Evolutionary conservation across 1,284 basidiomycete species (phyloP).

Genomic region (Moesziomyces sp.): DNA sequence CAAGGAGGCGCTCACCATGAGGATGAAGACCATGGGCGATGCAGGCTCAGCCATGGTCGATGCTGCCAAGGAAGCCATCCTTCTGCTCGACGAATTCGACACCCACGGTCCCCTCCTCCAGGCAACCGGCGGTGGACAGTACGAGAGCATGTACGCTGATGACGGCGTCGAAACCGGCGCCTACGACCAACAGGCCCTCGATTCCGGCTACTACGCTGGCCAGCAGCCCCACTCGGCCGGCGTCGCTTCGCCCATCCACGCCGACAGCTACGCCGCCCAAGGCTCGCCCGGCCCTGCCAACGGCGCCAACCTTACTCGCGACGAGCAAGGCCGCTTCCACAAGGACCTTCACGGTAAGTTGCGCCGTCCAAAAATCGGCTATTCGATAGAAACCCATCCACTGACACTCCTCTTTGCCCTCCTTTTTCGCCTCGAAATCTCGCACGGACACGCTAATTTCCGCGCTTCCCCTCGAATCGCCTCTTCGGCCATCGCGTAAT

Average conservation of each 20-base stretch:
- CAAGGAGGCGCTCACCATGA: slow-evolving; percentile 69
- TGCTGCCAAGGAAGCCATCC: slow-evolving; percentile 66
- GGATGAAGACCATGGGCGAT: slow-evolving; percentile 69
- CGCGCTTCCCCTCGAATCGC: slow-evolving; percentile 4
- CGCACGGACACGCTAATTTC: slow-evolving; percentile 1
- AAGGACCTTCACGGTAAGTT: slow-evolving; percentile 46
- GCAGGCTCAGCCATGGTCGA: slow-evolving; percentile 68
- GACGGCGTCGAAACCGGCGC: slow-evolving; percentile 32
- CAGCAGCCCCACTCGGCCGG: slow-evolving; percentile 19
- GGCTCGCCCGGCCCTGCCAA: slow-evolving; percentile 31
- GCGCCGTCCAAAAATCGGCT: no score
- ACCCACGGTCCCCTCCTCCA: slow-evolving; percentile 57
- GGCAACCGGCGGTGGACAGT: slow-evolving; percentile 45
- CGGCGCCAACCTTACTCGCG: slow-evolving; percentile 32
- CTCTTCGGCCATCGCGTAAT: not conserved
- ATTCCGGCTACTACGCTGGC: slow-evolving; percentile 28
- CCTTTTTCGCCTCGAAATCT: no score
- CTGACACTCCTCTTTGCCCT: not conserved
- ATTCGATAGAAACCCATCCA: not conserved
- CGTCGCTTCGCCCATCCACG: slow-evolving; percentile 16
- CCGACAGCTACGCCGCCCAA: slow-evolving; percentile 15
- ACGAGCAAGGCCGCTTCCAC: slow-evolving; percentile 45
- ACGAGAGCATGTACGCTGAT: slow-evolving; percentile 53
- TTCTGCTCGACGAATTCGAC: slow-evolving; percentile 66
- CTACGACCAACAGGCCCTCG: slow-evolving; percentile 36